A percentile compares a stretch with the other conserved stretches of the same genome.
These are phyloP conservation scores for Pythium rishiriense DNA, from an alignment of 352 stramenopile species.

Conservation along the genomic window DNA sequence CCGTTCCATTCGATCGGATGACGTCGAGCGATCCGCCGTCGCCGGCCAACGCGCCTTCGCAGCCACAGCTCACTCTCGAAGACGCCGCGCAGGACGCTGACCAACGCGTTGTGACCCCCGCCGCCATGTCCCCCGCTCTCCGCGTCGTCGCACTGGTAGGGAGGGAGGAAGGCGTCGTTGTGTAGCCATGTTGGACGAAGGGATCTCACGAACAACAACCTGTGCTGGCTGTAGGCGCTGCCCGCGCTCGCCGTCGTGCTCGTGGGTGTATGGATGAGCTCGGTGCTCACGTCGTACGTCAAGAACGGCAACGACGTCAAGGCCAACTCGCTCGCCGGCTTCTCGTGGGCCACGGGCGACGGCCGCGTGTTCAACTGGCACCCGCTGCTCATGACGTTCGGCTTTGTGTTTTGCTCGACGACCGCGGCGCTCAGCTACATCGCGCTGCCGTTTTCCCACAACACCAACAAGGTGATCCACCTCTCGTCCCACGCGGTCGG, in stretches of 20 bases:
- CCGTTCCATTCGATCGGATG: not conserved
- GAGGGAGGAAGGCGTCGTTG: too few relatives aligned
- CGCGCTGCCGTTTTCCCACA: slow-evolving; percentile 62
- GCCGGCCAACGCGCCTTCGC: not conserved
- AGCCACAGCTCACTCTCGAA: slow-evolving; percentile 16
- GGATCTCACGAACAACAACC: slow-evolving; percentile 21
- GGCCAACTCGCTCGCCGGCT: slow-evolving; percentile 52
- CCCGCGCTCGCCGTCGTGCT: slow-evolving; percentile 64
- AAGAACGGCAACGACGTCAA: slow-evolving; percentile 46
- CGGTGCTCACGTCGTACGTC: slow-evolving; percentile 55
- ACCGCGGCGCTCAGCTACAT: slow-evolving; percentile 70
- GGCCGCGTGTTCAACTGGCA: slow-evolving; percentile 86
- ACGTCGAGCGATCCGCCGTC: not conserved
- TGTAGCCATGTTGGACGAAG: slow-evolving; percentile 21
- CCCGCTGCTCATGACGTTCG: slow-evolving; percentile 83
- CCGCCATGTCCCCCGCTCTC: slow-evolving; percentile 15
- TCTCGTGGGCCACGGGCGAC: slow-evolving; percentile 65
- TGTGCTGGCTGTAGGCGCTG: slow-evolving; percentile 36
- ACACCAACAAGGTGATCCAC: slow-evolving; percentile 81
- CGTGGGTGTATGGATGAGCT: slow-evolving; percentile 76
- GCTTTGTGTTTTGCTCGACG: slow-evolving; percentile 78
- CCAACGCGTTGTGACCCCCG: too few relatives aligned
- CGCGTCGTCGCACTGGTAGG: slow-evolving; percentile 22
- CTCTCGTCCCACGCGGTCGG: slow-evolving; percentile 65
- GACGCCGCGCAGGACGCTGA: not conserved